Base-by-base conservation (phyloP, 306 rosid genomes). In the Malus sylvestris region DNA sequence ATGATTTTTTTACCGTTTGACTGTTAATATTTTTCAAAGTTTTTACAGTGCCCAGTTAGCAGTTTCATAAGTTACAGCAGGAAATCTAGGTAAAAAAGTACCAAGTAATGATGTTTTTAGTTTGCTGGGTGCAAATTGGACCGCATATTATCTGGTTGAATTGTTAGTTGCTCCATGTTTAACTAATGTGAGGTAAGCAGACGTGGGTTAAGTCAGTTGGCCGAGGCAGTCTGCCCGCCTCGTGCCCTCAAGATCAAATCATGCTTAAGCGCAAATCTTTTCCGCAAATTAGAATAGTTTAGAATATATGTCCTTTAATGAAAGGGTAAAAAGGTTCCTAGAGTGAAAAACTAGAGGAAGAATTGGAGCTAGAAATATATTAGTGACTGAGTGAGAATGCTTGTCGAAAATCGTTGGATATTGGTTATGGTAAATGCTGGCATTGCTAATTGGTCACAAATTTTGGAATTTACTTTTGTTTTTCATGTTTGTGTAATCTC, bases 381-480 rank as follows among this genome's bases (percentile, higher is more conserved):
- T 32, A 29, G 40, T 70, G 53, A n/a, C 12, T 61, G 51, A 52
- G n/a, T 78, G 51, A 16, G n/a, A 35, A 67, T 65, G 30, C 16
- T 67, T 35, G 12, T 42, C 45, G 45, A 3, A 32, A 38, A 14
- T 15, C 23, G 1, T 8, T 58, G 18, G 38, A 58, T n/a, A 53
- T 71, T 19, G 22, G 8, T 33, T 3, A 6, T 53, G 5, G 65
- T 32, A 33, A 66, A 35, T 66, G 46, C 45, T 25, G 4, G 29
- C 14, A 33, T 55, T 5, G 61, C n/a, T 57, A n/a, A 57, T 22
- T n/a, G 27, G 61, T 57, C 61, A n/a, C 12, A 14, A 76, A 68
- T 57, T 70, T 22, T 79, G 63, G 66, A 75, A 73, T 80, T 72
- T 13, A 66, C 60, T 74, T 49, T 72, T 79, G 10, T 15, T 52